Evolutionary conservation across 2,329 filamentous ascomycete genomes (phyloP), one percentile per base, ranked within the genome.

Genomic region (Cladophialophora immunda): DNA sequence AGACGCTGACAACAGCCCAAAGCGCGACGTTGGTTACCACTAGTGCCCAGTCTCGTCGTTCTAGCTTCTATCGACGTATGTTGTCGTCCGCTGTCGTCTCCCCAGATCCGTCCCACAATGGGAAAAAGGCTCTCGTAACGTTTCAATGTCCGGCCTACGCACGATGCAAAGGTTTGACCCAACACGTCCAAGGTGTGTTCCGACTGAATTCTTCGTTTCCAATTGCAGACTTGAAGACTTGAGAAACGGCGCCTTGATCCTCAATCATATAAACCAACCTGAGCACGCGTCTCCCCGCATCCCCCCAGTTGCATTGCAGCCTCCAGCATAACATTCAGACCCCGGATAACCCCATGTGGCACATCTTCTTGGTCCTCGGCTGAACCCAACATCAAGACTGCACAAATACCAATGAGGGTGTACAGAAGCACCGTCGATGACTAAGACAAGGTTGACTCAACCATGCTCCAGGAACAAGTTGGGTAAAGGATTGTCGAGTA

Each of bases 321-420:
- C 45, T 11, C 19, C 19, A 27, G 22, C 38, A n/a, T 41, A 15
- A 41, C 38, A n/a, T 5, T 4, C n/a, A n/a, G 4, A 2, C 50
- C 50, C 52, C 52, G 52, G 52, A 55, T 55, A 55, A n/a, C 52
- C 13, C 19, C 27, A 32, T 30, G 17, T 9, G 52, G 45, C 17
- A 55, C 7, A 6, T 30, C 52, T 5, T n/a, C 52, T 55, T 55
- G 52, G 52, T 55, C 52, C 52, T 55, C 52, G 52, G 52, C 13
- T 55, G 19, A 30, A 50, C 9, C 19, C n/a, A n/a, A n/a, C n/a
- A 25, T 25, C 19, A 13, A 19, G 45, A 25, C 1, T 15, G 5
- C 19, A 19, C 7, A 5, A 2, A 50, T 25, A 25, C 45, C 19
- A 22, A 6, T 45, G 38, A 8, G 17, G 15, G 38, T 45, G 17